These are phyloP conservation scores for Kwoniella europaea DNA, from an alignment of 768 basidiomycete species.

Conservation along the genomic window DNA sequence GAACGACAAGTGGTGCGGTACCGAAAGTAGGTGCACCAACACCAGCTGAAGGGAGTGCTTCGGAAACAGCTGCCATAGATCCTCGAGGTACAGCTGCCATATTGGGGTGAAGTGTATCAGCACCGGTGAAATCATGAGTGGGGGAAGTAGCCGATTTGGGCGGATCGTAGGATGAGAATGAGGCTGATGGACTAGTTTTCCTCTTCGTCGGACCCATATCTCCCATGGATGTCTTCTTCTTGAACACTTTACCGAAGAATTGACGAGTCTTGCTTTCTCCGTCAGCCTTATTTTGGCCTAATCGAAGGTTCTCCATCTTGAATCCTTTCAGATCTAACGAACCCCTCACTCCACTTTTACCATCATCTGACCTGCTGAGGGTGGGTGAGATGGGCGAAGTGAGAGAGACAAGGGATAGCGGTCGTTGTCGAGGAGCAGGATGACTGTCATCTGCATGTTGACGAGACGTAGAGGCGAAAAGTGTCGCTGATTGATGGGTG, in stretches of 20 bases:
- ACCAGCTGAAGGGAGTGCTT: conserved; percentile 4
- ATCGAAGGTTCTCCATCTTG: conserved; percentile 31
- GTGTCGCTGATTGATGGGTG: conserved; percentile 1
- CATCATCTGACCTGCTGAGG: conserved; percentile 32
- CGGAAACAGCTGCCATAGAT: background rate
- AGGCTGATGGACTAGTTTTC: conserved; percentile 29
- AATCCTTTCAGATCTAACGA: conserved; percentile 40
- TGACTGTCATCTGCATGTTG: conserved; percentile 23
- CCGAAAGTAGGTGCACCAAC: conserved; percentile 51
- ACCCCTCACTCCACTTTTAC: conserved; percentile 20
- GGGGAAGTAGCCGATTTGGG: background rate
- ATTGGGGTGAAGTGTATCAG: conserved; percentile 18
- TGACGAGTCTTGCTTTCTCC: conserved; percentile 46
- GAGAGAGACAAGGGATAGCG: conserved; percentile 40
- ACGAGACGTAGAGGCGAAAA: conserved; percentile 15
- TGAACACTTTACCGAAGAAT: conserved; percentile 57
- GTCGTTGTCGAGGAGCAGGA: conserved; percentile 15
- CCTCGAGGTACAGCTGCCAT: conserved; percentile 2
- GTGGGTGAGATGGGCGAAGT: conserved; percentile 42
- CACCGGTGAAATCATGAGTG: background rate
- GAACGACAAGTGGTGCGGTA: conserved; percentile 43
- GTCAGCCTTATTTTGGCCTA: conserved; percentile 23
- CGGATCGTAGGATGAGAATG: conserved; percentile 17
- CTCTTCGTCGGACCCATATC: background rate
- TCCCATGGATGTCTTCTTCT: conserved; percentile 38